A percentile compares a stretch with the other conserved stretches of the same genome.
Conservation (phyloP, 179 eudicot species). For the Beta lomatogona region DNA sequence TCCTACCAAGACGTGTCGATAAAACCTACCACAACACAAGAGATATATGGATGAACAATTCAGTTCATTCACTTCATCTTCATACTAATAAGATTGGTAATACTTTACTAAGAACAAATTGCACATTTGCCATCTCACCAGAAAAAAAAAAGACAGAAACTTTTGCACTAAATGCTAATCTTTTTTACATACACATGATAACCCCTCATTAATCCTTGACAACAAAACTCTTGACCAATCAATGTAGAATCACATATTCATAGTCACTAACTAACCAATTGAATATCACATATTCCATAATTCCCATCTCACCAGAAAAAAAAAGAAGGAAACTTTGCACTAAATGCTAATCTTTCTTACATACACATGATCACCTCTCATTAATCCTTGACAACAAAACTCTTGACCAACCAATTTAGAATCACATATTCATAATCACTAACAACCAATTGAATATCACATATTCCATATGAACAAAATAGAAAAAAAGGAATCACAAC, state of each 20-base stretch:
- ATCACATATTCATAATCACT: background rate
- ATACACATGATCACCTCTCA: background rate
- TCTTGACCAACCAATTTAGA: too few relatives aligned
- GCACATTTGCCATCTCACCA: background rate
- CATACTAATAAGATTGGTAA: background rate
- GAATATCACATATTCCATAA: background rate
- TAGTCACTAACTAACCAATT: background rate
- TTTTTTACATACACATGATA: background rate
- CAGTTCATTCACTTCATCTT: background rate
- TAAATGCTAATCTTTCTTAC: background rate
- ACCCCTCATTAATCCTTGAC: background rate
- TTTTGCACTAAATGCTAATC: background rate
- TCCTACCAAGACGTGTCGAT: slow-evolving; percentile 87
- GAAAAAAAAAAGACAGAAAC: background rate
- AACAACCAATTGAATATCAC: background rate
- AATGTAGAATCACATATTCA: background rate
- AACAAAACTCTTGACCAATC: background rate
- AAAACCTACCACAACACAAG: slow-evolving; percentile 52
- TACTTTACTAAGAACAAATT: background rate
- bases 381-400: background rate
- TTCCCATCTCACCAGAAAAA: too few relatives aligned
- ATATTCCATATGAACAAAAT: background rate
- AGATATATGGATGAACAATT: background rate
- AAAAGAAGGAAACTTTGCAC: slow-evolving; percentile 7
- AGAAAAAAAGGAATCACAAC: background rate